Conservation (phyloP, 75 land plant species). For the Pseudotsuga menziesii region DNA sequence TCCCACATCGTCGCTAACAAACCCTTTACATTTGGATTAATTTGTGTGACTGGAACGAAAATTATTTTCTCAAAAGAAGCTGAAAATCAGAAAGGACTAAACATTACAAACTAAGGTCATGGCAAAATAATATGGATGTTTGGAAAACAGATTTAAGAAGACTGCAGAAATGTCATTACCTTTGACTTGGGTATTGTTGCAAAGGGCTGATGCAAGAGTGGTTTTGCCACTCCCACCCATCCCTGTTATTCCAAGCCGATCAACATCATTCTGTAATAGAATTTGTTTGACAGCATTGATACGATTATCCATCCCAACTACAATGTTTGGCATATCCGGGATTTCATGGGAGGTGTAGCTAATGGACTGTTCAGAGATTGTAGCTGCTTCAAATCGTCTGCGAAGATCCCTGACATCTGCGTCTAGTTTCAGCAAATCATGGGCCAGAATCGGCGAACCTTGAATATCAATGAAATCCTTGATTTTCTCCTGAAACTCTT, state of each 20-base stretch:
- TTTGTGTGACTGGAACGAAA: conserved; percentile 48
- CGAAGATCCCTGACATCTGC: neutral
- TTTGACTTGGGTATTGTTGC: neutral
- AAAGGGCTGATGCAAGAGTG: neutral
- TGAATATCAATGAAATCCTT: neutral
- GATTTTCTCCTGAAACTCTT: neutral
- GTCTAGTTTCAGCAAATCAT: neutral
- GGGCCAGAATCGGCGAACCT: neutral
- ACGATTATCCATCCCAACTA: neutral
- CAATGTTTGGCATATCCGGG: neutral
- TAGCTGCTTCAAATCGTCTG: neutral
- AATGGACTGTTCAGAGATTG: neutral
- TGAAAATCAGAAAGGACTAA: neutral
- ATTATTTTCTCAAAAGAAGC: conserved; percentile 30
- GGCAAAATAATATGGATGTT: no score
- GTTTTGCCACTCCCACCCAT: neutral
- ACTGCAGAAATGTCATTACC: neutral
- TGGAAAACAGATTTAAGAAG: no score
- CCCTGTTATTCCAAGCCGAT: neutral
- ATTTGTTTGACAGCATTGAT: neutral
- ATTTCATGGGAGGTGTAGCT: neutral
- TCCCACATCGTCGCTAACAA: conserved; percentile 20
- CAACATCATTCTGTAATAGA: neutral
- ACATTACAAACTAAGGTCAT: no score
- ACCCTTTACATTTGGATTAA: conserved; percentile 17